These are phyloP conservation scores for Bondarzewia mesenterica DNA, from an alignment of 1,284 basidiomycete species.

Conservation along the genomic window DNA sequence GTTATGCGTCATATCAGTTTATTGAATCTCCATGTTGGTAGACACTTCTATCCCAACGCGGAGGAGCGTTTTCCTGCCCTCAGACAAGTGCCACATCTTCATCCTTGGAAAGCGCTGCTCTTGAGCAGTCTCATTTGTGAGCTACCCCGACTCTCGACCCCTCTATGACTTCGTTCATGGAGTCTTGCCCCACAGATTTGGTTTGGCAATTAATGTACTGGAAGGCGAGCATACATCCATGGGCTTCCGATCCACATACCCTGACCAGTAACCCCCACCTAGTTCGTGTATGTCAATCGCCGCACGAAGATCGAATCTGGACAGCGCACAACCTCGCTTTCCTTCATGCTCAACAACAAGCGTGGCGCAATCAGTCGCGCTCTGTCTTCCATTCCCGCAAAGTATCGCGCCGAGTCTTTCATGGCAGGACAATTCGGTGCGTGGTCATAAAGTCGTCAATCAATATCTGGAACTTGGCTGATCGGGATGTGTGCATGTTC, in stretches of 20 bases:
- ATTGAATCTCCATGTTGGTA: constrained; percentile 22
- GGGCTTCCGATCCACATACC: constrained; percentile 1
- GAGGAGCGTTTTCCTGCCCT: constrained; percentile 79
- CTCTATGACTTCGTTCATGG: no score
- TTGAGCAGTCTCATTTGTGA: constrained; percentile 69
- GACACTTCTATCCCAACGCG: constrained; percentile 78
- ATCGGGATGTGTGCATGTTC: neutral
- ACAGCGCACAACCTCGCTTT: constrained; percentile 79
- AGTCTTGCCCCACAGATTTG: constrained; percentile 44
- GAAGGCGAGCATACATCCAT: no score
- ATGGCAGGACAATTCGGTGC: constrained; percentile 80
- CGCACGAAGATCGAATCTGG: constrained; percentile 83
- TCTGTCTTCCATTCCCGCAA: constrained; percentile 50
- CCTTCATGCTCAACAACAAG: constrained; percentile 80
- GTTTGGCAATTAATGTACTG: constrained; percentile 88
- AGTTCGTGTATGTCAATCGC: constrained; percentile 82
- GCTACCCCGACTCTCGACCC: constrained; percentile 19
- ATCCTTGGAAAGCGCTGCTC: constrained; percentile 54
- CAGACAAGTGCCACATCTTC: constrained; percentile 49
- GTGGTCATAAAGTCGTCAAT: constrained; percentile 15
- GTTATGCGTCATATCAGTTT: constrained; percentile 6
- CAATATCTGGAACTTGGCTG: neutral
- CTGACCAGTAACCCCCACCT: neutral
- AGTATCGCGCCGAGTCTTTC: constrained; percentile 67
- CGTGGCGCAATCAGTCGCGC: constrained; percentile 71